phyloP scores from a whole-genome alignment of 495 filamentous ascomycete species.

The Collariella sp. region DNA sequence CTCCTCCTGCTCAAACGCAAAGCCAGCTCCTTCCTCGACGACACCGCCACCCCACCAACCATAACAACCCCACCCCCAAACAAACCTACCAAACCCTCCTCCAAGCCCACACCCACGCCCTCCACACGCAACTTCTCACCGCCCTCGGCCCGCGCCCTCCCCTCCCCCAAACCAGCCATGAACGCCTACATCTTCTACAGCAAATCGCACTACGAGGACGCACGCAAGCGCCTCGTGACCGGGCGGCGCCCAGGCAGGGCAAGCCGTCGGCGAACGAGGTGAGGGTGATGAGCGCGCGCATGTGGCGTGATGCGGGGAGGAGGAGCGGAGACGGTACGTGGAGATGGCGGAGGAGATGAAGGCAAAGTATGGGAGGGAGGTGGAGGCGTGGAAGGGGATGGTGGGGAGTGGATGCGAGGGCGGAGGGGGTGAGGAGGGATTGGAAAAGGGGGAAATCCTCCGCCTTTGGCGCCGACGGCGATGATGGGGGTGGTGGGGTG shows the following conservation, averaged over 20 bases:
- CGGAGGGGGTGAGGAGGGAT: slow-evolving; percentile 51
- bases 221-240: slow-evolving; percentile 63
- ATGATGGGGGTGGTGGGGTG: neutral
- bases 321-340: slow-evolving; percentile 64
- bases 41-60: neutral
- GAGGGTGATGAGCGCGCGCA: slow-evolving; percentile 67
- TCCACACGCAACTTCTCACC: slow-evolving; percentile 57
- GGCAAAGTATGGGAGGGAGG: slow-evolving; percentile 47
- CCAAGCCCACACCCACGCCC: slow-evolving; percentile 64
- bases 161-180: slow-evolving; percentile 57
- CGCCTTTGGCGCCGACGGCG: neutral
- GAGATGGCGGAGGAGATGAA: slow-evolving; percentile 62
- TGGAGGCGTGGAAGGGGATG: slow-evolving; percentile 49
- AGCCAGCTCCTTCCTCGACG: slow-evolving; percentile 21
- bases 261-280: slow-evolving; percentile 72
- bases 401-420: slow-evolving; percentile 61
- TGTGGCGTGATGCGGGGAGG: slow-evolving; percentile 76
- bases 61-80: neutral
- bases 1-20: slow-evolving; percentile 47
- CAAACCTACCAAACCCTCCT: slow-evolving; percentile 45
- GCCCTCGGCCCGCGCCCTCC: slow-evolving; percentile 65
- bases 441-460: slow-evolving; percentile 50
- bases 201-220: slow-evolving; percentile 69
- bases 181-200: slow-evolving; percentile 73
- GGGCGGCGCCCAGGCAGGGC: slow-evolving; percentile 51